Conservation (phyloP, 2,329 filamentous ascomycete species). For the Pseudogymnoascus sp. region DNA sequence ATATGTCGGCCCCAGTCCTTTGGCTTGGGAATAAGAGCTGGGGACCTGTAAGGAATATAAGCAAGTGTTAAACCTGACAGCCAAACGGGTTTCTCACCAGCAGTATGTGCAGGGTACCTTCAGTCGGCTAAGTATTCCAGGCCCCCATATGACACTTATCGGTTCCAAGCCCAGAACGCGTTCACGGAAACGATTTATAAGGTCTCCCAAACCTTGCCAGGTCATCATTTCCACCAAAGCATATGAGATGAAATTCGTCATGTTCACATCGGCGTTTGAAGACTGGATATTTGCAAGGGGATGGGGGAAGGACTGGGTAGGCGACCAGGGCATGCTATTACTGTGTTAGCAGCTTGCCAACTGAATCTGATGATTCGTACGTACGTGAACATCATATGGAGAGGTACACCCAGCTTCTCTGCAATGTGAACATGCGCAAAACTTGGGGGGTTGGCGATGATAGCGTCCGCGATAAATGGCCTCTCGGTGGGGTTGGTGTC, state of each 20-base stretch:
- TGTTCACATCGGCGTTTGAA: conserved; percentile 61
- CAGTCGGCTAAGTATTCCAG: conserved; percentile 61
- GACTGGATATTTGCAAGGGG: conserved; percentile 68
- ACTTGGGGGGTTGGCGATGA: conserved; percentile 66
- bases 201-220: conserved; percentile 79
- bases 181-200: conserved; percentile 66
- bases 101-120: conserved; percentile 71
- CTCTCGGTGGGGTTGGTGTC: conserved; percentile 24
- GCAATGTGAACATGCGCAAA: conserved; percentile 66
- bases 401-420: conserved; percentile 63
- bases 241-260: conserved; percentile 75
- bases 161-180: conserved; percentile 63
- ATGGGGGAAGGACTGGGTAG: conserved; percentile 64
- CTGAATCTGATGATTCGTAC: conserved; percentile 24
- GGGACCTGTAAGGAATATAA: conserved; percentile 32
- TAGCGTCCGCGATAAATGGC: conserved; percentile 72
- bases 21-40: conserved; percentile 57
- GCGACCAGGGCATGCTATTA: conserved; percentile 52
- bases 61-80: background rate
- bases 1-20: conserved; percentile 61
- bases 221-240: conserved; percentile 78
- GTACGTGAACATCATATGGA: conserved; percentile 86
- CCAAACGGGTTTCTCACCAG: conserved; percentile 33
- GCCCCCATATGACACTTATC: conserved; percentile 69
- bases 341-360: conserved; percentile 24